Evolutionary conservation across 1,284 basidiomycete species (phyloP), one percentile per base, ranked within the genome.

Genomic region (Ganoderma boninense): DNA sequence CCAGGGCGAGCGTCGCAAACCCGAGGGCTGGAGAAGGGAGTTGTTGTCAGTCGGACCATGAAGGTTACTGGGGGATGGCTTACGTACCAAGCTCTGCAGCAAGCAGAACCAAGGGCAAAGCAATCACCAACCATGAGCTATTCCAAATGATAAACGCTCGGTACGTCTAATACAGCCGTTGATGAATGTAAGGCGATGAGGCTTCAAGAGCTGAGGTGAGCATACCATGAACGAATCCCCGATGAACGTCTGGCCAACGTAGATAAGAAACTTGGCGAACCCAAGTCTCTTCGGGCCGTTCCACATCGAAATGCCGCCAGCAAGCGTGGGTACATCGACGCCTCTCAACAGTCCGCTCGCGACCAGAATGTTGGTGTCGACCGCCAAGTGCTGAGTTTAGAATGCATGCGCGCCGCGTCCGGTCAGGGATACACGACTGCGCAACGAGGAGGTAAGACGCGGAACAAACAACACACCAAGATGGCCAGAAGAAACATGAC

Each of bases 91-190:
- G 23, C 42, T 68, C 64, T 1, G 38, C 64, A 11, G 63, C 10
- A 26, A 71, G 59, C 1, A 71, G 54, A 3, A 54, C 11, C 1
- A 43, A 6, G 1, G 73, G 73, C 0, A 62, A 14, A 1, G 60
- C 20, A 4, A 67, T 65, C 5, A 70, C 44, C 1, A 46, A 52
- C 70, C 73, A 74, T n/a, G 61, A 67, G 20, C 67, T 65, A 29
- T 70, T 69, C 73, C 73, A 74, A 16, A 74, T 69, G 20, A 74
- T 62, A 40, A 68, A 74, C 14, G 69, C 70, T 14, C 73, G 66
- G 42, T 74, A 74, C 0, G 69, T 69, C 73, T 74, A 23, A 35
- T 23, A 60, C 10, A 1, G 29, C 52, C 62, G 44, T 29, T 35
- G 29, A 32, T 32, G 29, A 32, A 32, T 32, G 29, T 2, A 32